A percentile compares a stretch with the other conserved stretches of the same genome.
Conservation (phyloP, 2,329 filamentous ascomycete genomes). For the Penicillium sp. region DNA sequence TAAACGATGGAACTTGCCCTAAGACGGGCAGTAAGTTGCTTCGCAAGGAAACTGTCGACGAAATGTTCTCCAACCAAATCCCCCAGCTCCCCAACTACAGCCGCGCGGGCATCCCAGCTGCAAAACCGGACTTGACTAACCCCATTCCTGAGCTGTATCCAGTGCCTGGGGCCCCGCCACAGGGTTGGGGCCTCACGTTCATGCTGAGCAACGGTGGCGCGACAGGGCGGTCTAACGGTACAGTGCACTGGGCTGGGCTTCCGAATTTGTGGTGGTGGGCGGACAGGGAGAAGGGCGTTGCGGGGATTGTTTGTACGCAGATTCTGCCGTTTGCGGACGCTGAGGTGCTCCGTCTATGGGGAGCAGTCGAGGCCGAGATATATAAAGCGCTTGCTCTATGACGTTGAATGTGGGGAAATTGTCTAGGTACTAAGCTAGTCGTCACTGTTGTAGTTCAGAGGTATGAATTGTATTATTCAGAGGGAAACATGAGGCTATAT, state of each 20-base stretch:
- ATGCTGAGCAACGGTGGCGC: constrained; percentile 51
- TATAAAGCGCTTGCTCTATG: constrained; percentile 3
- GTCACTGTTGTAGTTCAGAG: too few species aligned
- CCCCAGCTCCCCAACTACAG: constrained; percentile 55
- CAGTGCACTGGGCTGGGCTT: constrained; percentile 59
- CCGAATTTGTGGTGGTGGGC: constrained; percentile 64
- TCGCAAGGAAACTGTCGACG: constrained; percentile 55
- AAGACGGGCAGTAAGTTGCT: constrained; percentile 56
- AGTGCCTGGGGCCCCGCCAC: constrained; percentile 44
- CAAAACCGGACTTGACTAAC: constrained; percentile 53
- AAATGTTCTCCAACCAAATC: constrained; percentile 66
- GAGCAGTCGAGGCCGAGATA: constrained; percentile 6
- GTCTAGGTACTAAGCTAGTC: too few species aligned
- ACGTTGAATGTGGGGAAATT: too few species aligned
- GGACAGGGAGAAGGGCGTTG: constrained; percentile 60
- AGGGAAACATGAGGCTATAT: too few species aligned
- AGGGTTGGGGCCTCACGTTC: constrained; percentile 64
- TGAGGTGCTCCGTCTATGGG: constrained; percentile 45
- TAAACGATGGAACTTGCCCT: constrained; percentile 64
- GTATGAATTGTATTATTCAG: too few species aligned
- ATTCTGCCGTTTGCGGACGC: constrained; percentile 52
- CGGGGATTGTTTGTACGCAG: constrained; percentile 52
- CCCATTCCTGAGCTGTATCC: constrained; percentile 53
- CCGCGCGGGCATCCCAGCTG: constrained; percentile 44
- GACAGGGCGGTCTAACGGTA: constrained; percentile 54